Evolutionary conservation across 2,329 filamentous ascomycete species (phyloP).

Genomic region (Colletotrichum melonis): DNA sequence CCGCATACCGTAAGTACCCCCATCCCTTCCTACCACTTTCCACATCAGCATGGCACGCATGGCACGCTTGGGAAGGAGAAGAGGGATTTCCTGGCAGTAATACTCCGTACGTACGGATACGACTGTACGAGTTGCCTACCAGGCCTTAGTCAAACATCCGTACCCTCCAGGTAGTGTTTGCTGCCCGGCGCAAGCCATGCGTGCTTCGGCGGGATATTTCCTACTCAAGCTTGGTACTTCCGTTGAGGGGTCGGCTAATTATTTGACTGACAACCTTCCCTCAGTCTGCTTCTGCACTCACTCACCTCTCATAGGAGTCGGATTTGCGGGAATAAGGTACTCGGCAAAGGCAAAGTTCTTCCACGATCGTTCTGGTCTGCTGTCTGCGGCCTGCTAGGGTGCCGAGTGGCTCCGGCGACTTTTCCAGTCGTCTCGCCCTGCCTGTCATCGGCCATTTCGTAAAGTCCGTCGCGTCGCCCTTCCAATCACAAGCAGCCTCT

Average conservation of each 20-base stretch:
- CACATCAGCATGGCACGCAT: neutral
- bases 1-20: neutral
- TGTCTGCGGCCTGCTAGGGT: neutral
- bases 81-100: neutral
- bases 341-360: neutral
- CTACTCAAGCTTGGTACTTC: neutral
- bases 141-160: neutral
- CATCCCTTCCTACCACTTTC: neutral
- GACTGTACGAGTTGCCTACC: neutral
- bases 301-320: no score
- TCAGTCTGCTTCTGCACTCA: no score
- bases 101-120: neutral
- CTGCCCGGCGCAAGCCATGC: neutral
- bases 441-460: constrained; percentile 16
- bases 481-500: neutral
- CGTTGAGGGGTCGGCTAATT: neutral
- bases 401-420: neutral
- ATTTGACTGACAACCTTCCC: neutral
- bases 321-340: neutral
- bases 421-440: constrained; percentile 3
- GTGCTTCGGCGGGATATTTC: neutral
- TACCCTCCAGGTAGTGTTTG: neutral
- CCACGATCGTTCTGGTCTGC: neutral
- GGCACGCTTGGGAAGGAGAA: neutral
- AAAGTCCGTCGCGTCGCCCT: constrained; percentile 20